Evolutionary conservation across 331 rosid genomes (phyloP).

Genomic region (Prunus yedoensis): DNA sequence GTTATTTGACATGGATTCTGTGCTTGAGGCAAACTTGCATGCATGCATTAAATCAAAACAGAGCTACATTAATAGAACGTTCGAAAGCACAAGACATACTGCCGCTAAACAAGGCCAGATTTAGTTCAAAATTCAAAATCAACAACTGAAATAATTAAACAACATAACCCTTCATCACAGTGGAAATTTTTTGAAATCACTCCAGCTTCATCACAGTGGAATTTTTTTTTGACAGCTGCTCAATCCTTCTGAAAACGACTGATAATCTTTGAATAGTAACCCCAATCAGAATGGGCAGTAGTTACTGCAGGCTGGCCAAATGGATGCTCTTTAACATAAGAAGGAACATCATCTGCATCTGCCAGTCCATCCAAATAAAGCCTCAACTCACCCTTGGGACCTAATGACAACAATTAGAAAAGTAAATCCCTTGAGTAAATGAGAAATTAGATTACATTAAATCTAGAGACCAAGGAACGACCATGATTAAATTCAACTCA

Average conservation of each 20-base stretch:
- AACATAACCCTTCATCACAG: neutral
- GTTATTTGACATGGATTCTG: too few species aligned
- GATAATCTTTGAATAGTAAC: slow-evolving; percentile 24
- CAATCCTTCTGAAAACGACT: neutral
- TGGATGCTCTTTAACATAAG: slow-evolving; percentile 41
- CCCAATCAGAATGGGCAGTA: slow-evolving; percentile 38
- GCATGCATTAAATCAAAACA: too few species aligned
- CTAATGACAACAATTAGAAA: neutral
- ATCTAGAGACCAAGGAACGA: too few species aligned
- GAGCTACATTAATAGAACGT: neutral
- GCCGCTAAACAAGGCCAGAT: too few species aligned
- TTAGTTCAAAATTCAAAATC: neutral
- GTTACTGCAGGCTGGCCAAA: slow-evolving; percentile 48
- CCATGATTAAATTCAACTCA: neutral
- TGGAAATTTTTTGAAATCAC: too few species aligned
- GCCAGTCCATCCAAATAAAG: slow-evolving; percentile 37
- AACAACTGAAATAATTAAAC: neutral
- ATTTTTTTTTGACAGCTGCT: neutral
- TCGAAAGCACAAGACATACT: neutral
- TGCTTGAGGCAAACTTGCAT: too few species aligned
- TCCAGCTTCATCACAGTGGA: neutral
- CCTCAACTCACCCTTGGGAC: slow-evolving; percentile 36
- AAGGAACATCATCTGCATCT: slow-evolving; percentile 37
- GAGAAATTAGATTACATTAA: too few species aligned
- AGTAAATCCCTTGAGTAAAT: too few species aligned